phyloP scores from a whole-genome alignment of 495 filamentous ascomycete species.

The Penicillium coffeae region DNA sequence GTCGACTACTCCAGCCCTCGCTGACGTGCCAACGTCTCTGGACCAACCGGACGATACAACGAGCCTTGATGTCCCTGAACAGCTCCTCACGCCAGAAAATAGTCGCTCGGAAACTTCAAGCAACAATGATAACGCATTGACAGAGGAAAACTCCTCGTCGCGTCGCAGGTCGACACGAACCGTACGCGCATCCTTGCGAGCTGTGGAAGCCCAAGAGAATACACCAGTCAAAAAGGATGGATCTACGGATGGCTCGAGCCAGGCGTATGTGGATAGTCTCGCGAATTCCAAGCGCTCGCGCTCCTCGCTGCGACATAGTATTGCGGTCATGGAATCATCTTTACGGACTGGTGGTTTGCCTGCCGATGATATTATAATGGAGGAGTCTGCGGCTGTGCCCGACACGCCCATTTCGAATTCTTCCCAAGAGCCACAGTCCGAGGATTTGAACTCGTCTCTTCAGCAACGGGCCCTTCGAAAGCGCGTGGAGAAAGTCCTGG shows the following conservation, averaged over 20 bases:
- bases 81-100: slow-evolving; percentile 45
- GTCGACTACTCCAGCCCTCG: slow-evolving; percentile 33
- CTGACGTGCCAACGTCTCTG: slow-evolving; percentile 29
- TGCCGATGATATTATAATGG: slow-evolving; percentile 29
- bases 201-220: slow-evolving; percentile 24
- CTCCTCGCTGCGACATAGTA: slow-evolving; percentile 40
- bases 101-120: slow-evolving; percentile 50
- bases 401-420: slow-evolving; percentile 41
- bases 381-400: slow-evolving; percentile 35
- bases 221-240: slow-evolving; percentile 22
- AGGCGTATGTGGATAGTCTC: slow-evolving; percentile 33
- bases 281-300: slow-evolving; percentile 31
- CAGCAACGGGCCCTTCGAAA: slow-evolving; percentile 44
- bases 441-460: slow-evolving; percentile 32
- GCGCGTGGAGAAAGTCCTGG: slow-evolving; percentile 45
- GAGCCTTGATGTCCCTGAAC: slow-evolving; percentile 41
- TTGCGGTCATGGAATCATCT: slow-evolving; percentile 43
- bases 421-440: slow-evolving; percentile 39
- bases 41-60: slow-evolving; percentile 33
- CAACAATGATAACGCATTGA: slow-evolving; percentile 44
- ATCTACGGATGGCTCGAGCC: slow-evolving; percentile 38
- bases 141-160: slow-evolving; percentile 36
- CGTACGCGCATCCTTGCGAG: slow-evolving; percentile 39
- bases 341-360: slow-evolving; percentile 33
- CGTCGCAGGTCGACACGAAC: slow-evolving; percentile 42